phyloP scores from a whole-genome alignment of 331 rosid species.

The Quercus phellos region DNA sequence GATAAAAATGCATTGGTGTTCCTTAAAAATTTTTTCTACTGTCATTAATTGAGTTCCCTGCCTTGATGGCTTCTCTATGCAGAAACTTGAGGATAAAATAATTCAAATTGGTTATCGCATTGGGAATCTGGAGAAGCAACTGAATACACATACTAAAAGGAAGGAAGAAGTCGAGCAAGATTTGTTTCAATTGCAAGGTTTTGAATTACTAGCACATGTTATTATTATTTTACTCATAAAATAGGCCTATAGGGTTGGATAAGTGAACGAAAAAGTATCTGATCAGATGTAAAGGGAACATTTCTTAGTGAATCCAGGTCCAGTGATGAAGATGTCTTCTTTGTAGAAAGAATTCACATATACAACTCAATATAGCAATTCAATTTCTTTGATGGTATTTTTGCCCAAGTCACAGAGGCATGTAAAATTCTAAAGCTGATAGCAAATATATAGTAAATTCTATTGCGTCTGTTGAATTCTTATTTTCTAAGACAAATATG shows the following conservation, averaged over 20 bases:
- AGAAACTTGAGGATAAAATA: slow-evolving; percentile 25
- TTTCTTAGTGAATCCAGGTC: neutral
- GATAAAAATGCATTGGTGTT: neutral
- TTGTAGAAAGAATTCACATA: neutral
- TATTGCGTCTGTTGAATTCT: neutral
- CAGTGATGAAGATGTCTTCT: neutral
- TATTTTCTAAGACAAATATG: neutral
- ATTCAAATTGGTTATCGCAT: neutral
- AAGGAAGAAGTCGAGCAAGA: slow-evolving; percentile 29
- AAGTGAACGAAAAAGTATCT: too few species aligned
- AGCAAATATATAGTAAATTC: neutral
- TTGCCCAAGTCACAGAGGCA: neutral
- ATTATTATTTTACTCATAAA: neutral
- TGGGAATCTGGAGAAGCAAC: neutral
- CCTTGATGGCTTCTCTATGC: slow-evolving; percentile 12
- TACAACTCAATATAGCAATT: neutral
- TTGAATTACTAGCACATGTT: neutral
- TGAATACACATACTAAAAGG: neutral
- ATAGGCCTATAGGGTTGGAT: neutral
- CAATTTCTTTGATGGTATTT: neutral
- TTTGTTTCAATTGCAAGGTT: slow-evolving; percentile 39
- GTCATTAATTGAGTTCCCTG: neutral
- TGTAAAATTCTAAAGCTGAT: neutral
- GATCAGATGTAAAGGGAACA: neutral
- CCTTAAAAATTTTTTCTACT: neutral